Base-by-base conservation (phyloP, 1,284 basidiomycete species). In the Flammula alnicola region DNA sequence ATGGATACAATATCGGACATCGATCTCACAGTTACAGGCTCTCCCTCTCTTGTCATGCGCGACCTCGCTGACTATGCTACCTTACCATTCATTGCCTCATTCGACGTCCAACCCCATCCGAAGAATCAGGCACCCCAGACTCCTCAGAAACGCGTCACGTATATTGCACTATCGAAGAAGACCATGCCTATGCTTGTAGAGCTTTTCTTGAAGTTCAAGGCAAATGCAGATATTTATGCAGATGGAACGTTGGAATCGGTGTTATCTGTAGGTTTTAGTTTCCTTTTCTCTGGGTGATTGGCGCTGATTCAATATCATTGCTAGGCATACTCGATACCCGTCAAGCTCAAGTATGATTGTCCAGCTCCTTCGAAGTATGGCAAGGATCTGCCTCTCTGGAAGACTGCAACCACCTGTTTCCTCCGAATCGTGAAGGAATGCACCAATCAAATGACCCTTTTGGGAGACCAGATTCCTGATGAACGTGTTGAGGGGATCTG, bases 311-410 rank as follows among this genome's bases (percentile, higher is more conserved):
- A 23, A 29, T 40, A 27, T 51, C 39, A 35, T 16, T 23, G 52
- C 32, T 45, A 94, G 91, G 88, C 93, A 0, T 93, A 91, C 59
- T 83, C 90, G 1, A 86, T 96, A 26, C 94, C 95, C 0, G 86
- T 98, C 65, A 94, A 94, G 65, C 74, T 98, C 54, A 96, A 95
- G 68, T 97, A 98, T 60, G 93, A 95, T 37, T 97, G 95, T 64
- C 95, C 95, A 0, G 73, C 88, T 0, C 79, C 95, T 1, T 93
- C 87, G 35, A 93, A 88, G 64, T 91, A 84, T 62, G 91, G 91
- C 1, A 84, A 89, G 45, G 93, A 93, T 63, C 70, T 67, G n/a
- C 92, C 93, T 0, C 70, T 97, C 6, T 97, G 94, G 95, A 94
- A 93, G 69, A 94, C 91, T 0, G 93, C 93, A 2, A 88, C 89